Conservation (phyloP, 139 green algal genomes). For the Chloropicon primus region DNA sequence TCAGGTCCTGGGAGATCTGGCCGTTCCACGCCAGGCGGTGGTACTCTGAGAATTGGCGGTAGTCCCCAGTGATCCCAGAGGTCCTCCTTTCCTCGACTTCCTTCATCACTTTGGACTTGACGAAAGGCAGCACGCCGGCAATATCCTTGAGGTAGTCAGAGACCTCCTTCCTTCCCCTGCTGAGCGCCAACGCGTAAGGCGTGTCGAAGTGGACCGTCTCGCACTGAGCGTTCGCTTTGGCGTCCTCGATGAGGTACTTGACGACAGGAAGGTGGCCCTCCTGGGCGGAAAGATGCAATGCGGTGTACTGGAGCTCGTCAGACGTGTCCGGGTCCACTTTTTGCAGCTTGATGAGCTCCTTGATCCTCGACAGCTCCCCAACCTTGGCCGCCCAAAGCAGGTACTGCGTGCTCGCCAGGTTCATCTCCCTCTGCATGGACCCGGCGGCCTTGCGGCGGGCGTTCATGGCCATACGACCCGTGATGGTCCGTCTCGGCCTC, state of each 20-base stretch:
- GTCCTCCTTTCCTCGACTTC: not conserved
- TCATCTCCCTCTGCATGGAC: not conserved
- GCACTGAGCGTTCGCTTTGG: not conserved
- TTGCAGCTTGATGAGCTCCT: not conserved
- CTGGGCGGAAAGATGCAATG: not conserved
- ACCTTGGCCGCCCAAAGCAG: not conserved
- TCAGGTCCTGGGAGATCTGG: not conserved
- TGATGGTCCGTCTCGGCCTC: not conserved
- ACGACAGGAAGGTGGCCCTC: not conserved
- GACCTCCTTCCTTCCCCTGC: not conserved
- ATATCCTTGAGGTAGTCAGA: not conserved
- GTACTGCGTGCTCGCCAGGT: not conserved
- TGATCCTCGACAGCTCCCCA: not conserved
- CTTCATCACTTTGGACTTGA: not conserved
- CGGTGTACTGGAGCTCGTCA: not conserved
- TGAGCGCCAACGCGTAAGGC: not conserved
- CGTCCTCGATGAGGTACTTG: not conserved
- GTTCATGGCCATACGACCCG: too few relatives aligned
- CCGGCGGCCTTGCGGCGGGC: not conserved
- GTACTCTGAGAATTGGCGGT: not conserved
- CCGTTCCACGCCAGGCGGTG: not conserved
- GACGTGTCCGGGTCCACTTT: not conserved
- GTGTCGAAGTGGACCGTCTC: not conserved
- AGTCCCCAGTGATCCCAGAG: not conserved
- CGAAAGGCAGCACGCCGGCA: not conserved